Evolutionary conservation across 768 basidiomycete species (phyloP).

Genomic region (Hericium rajendrae): DNA sequence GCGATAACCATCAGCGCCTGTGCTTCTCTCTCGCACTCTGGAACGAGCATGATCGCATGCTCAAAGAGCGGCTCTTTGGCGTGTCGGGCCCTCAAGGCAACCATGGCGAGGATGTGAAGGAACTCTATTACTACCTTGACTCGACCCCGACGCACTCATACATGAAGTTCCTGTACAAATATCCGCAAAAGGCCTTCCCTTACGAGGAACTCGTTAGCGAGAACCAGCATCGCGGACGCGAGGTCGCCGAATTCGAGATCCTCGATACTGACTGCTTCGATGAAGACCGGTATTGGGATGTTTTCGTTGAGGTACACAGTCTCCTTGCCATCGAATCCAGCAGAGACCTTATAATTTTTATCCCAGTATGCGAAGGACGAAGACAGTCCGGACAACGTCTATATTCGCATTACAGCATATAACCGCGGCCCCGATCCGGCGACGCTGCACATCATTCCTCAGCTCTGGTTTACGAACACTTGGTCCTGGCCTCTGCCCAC

Average conservation of each 20-base stretch:
- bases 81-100: slow-evolving; percentile 97
- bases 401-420: slow-evolving; percentile 91
- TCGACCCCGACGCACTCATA: slow-evolving; percentile 98
- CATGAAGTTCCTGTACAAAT: slow-evolving; percentile 99
- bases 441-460: slow-evolving; percentile 88
- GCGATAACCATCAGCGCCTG: slow-evolving; percentile 91
- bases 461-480: slow-evolving; percentile 95
- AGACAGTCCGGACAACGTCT: slow-evolving; percentile 78
- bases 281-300: slow-evolving; percentile 94
- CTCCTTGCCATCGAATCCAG: not conserved
- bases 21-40: slow-evolving; percentile 88
- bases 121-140: slow-evolving; percentile 97
- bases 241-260: slow-evolving; percentile 89
- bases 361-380: slow-evolving; percentile 93
- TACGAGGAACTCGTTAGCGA: slow-evolving; percentile 91
- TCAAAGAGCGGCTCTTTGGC: slow-evolving; percentile 95
- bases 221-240: slow-evolving; percentile 69
- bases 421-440: slow-evolving; percentile 95
- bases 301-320: slow-evolving; percentile 78
- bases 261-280: slow-evolving; percentile 88
- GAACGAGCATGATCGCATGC: slow-evolving; percentile 90
- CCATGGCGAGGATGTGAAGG: slow-evolving; percentile 99
- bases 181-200: slow-evolving; percentile 85
- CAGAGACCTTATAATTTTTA: slow-evolving; percentile 2
- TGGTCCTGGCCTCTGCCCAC: slow-evolving; percentile 88